Conservation (phyloP, 768 basidiomycete genomes). For the Lactarius quietus region DNA sequence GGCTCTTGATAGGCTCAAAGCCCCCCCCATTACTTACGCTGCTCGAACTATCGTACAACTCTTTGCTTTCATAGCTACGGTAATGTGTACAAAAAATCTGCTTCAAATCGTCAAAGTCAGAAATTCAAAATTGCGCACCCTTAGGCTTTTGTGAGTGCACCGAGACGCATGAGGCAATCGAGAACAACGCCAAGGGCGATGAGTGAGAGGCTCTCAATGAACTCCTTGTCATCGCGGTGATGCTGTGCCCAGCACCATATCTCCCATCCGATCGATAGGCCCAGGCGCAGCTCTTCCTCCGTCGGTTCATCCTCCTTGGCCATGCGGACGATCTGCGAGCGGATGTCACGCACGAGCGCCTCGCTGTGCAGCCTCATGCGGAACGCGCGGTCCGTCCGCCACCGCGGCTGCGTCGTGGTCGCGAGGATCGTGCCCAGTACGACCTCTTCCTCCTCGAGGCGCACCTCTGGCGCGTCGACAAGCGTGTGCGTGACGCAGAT, state of each 20-base stretch:
- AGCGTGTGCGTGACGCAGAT: constrained; percentile 67
- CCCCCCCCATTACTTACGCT: no score
- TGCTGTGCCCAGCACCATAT: constrained; percentile 58
- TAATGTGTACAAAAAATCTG: not conserved
- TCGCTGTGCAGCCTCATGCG: constrained; percentile 58
- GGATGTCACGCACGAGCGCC: constrained; percentile 50
- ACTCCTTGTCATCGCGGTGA: constrained; percentile 30
- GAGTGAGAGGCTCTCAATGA: constrained; percentile 60
- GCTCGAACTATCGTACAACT: no score
- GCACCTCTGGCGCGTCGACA: constrained; percentile 50
- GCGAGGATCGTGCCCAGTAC: constrained; percentile 75
- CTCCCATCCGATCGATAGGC: constrained; percentile 55
- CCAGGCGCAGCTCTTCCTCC: constrained; percentile 31
- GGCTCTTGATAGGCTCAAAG: no score
- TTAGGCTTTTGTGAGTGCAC: not conserved
- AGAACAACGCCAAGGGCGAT: constrained; percentile 45
- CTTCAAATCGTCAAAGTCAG: not conserved
- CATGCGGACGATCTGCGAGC: constrained; percentile 33
- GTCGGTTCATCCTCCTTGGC: not conserved
- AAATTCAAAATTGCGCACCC: not conserved
- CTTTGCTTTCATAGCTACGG: no score
- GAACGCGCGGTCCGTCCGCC: constrained; percentile 54
- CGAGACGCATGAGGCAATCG: constrained; percentile 2
- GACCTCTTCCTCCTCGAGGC: constrained; percentile 68
- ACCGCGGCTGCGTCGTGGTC: constrained; percentile 59